Evolutionary conservation across 495 filamentous ascomycete genomes (phyloP).

Genomic region (Parathielavia appendiculata): DNA sequence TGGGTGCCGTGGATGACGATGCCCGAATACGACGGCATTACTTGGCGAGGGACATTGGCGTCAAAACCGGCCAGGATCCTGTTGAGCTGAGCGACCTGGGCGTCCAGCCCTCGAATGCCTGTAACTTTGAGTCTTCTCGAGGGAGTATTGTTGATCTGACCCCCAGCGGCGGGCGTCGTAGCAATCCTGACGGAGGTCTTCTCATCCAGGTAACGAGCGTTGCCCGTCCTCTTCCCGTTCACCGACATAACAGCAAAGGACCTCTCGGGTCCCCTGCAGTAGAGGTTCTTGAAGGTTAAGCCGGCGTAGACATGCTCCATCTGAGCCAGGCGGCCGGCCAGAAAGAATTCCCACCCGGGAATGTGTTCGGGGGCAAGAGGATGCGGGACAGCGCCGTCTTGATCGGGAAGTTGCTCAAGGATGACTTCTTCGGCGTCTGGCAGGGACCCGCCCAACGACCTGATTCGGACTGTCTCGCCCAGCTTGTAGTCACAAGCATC

Average conservation of each 20-base stretch:
- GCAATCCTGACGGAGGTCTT: constrained; percentile 37
- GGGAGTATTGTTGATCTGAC: constrained; percentile 15
- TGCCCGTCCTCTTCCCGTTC: constrained; percentile 36
- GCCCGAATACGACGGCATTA: constrained; percentile 41
- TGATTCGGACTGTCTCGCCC: constrained; percentile 56
- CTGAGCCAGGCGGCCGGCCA: constrained; percentile 31
- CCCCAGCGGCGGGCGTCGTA: constrained; percentile 6
- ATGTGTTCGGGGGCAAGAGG: constrained; percentile 21
- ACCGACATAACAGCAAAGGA: constrained; percentile 45
- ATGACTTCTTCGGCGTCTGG: constrained; percentile 40
- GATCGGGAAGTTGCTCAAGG: constrained; percentile 26
- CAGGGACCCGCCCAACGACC: constrained; percentile 30
- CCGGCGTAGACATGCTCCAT: constrained; percentile 47
- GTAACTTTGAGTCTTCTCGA: constrained; percentile 35
- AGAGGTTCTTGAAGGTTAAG: constrained; percentile 46
- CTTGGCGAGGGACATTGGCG: constrained; percentile 28
- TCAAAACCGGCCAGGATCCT: constrained; percentile 57
- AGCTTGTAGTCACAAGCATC: constrained; percentile 59
- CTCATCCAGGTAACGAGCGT: constrained; percentile 37
- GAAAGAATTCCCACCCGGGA: constrained; percentile 29
- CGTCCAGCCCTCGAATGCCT: constrained; percentile 58
- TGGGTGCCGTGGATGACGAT: constrained; percentile 77
- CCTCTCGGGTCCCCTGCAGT: constrained; percentile 40
- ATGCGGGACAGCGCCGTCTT: constrained; percentile 9
- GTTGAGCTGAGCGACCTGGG: constrained; percentile 62